Evolutionary conservation across 1,284 basidiomycete species (phyloP), one percentile per base, ranked within the genome.

Genomic region (Puccinia horiana): DNA sequence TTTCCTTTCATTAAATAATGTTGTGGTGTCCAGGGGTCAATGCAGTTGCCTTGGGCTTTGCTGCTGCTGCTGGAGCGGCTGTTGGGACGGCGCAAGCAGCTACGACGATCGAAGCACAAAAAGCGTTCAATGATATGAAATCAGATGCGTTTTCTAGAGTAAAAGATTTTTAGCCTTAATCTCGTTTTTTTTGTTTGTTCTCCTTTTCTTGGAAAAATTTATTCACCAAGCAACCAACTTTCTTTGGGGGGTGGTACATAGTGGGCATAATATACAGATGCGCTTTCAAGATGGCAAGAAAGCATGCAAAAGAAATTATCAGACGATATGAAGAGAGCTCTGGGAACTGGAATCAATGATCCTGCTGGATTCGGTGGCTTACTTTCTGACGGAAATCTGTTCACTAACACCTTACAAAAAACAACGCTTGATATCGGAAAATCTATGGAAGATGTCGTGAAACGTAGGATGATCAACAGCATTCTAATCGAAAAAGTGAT

Each of bases 91-190:
- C 44, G 29, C 44, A 72, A 72, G 58, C 76, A 23, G 61, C 58
- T 32, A 47, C 63, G 35, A 49, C 56, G 18, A 49, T 78, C 9
- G 56, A 61, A 32, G 76, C 29, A 29, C 56, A 65, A 47, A 47
- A 35, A 32, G 26, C 44, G 4, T 63, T 42, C 20, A 49, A 67
- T 69, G 29, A 40, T 26, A 49, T 49, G 49, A 78, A 78, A 49
- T 67, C 76, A 29, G 76, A 78, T 69, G 61, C 76, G n/a, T 78
- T 78, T 52, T 49, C 58, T 49, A 47, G 76, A 78, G 76, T 78
- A 49, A 65, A 63, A 61, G 3, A 9, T 3, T 11, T n/a, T 16
- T 44, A 8, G 42, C 42, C 42, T 44, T 44, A 8, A 16, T 44
- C 42, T 44, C 16, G 8, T 44, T 16, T 44, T 16, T 44, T 6